Conservation (phyloP, 352 stramenopile genomes). For the Phytophthora ramorum region DNA sequence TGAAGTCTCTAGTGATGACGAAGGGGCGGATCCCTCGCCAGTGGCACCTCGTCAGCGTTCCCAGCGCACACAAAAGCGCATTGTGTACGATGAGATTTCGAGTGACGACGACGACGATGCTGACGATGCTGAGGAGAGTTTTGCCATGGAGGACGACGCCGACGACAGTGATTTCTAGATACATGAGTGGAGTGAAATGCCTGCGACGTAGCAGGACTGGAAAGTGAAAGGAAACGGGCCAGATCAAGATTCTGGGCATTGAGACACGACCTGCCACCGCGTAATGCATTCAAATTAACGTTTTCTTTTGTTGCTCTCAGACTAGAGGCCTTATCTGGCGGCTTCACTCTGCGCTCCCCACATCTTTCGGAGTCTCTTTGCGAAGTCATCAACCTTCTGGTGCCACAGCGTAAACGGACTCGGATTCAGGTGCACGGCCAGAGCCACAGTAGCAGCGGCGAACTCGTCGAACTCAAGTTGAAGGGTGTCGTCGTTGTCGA, state of each 20-base stretch:
- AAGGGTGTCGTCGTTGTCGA: slow-evolving; percentile 57
- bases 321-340: neutral
- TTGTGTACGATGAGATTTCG: slow-evolving; percentile 61
- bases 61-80: slow-evolving; percentile 46
- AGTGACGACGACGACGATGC: slow-evolving; percentile 58
- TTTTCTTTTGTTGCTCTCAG: slow-evolving; percentile 5
- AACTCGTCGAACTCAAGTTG: slow-evolving; percentile 79
- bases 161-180: slow-evolving; percentile 71
- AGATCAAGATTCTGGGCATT: slow-evolving; percentile 11
- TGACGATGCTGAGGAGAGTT: slow-evolving; percentile 50
- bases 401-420: slow-evolving; percentile 61
- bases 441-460: slow-evolving; percentile 47
- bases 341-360: slow-evolving; percentile 14
- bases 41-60: slow-evolving; percentile 43
- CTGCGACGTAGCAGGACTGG: slow-evolving; percentile 21
- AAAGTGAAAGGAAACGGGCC: slow-evolving; percentile 2
- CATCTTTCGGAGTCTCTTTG: slow-evolving; percentile 24
- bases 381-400: slow-evolving; percentile 61
- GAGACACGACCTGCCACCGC: slow-evolving; percentile 1
- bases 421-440: slow-evolving; percentile 51
- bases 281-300: slow-evolving; percentile 21
- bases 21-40: slow-evolving; percentile 18
- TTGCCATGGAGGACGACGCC: slow-evolving; percentile 56
- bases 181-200: slow-evolving; percentile 20
- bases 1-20: slow-evolving; percentile 32